phyloP scores from a whole-genome alignment of 2,329 filamentous ascomycete genomes.

The Ascochyta viciae-villosae region DNA sequence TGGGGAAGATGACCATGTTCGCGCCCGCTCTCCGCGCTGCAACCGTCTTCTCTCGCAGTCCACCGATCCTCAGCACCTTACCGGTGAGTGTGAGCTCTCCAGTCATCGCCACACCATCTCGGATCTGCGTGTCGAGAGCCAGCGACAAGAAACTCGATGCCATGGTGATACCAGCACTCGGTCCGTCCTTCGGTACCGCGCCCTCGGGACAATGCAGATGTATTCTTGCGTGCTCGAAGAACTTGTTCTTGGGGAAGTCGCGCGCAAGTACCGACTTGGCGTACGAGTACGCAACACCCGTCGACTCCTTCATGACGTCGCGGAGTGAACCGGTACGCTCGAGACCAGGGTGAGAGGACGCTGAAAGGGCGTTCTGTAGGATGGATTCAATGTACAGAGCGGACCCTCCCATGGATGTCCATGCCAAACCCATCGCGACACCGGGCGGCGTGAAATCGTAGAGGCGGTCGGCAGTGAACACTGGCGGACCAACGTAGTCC shows the following conservation, averaged over 20 bases:
- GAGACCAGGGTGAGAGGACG: constrained; percentile 76
- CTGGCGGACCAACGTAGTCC: constrained; percentile 93
- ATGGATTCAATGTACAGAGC: constrained; percentile 98
- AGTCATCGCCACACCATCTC: constrained; percentile 95
- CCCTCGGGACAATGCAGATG: constrained; percentile 97
- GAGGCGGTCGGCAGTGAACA: constrained; percentile 93
- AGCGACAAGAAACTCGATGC: constrained; percentile 89
- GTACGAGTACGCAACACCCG: constrained; percentile 93
- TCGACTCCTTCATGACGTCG: constrained; percentile 98
- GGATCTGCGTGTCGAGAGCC: constrained; percentile 77
- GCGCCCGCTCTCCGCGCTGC: constrained; percentile 91
- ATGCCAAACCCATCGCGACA: constrained; percentile 96
- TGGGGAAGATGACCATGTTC: constrained; percentile 91
- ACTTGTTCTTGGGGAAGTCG: constrained; percentile 86
- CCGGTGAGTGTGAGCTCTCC: constrained; percentile 96
- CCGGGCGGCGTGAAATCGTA: constrained; percentile 94
- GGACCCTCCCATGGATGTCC: constrained; percentile 96
- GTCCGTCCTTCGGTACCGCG: constrained; percentile 89
- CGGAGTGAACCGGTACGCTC: constrained; percentile 96
- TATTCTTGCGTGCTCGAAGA: constrained; percentile 94
- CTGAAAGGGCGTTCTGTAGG: constrained; percentile 79
- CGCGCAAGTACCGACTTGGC: constrained; percentile 87
- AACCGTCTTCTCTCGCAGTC: constrained; percentile 94
- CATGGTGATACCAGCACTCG: constrained; percentile 91
- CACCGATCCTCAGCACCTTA: constrained; percentile 94